Evolutionary conservation across 352 stramenopile genomes (phyloP), one percentile per base, ranked within the genome.

Genomic region (Phytopythium vexans): DNA sequence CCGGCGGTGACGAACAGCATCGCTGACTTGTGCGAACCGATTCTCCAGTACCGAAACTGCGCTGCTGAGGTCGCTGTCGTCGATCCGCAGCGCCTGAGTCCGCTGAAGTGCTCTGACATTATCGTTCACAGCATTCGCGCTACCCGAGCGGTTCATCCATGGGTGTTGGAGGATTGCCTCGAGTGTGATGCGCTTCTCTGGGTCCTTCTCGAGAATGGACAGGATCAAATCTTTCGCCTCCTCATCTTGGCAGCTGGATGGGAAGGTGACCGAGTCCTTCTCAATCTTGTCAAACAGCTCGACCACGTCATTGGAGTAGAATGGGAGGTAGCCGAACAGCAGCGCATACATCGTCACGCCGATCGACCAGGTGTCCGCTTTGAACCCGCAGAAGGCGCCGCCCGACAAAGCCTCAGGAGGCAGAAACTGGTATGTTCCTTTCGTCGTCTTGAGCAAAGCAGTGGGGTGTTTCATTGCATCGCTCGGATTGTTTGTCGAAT

Each of bases 281-380:
- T 94, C 77, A 47, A 97, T 97, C 45, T 96, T 93, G 21, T 96
- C 88, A 66, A 97, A 97, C 7, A 98, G 63, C 37, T 80, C 64
- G 6, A 80, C 67, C 8, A 94, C 86, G 58, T 97, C 92, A 16
- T 53, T 70, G 27, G 95, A 87, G 61, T 93, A 92, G 61, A 95
- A 98, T 0, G 92, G 92, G 41, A 98, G 61, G 32, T 72, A 82
- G 3, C 91, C 89, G 34, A 89, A 91, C 7, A 97, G 68, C 8
- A 97, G 62, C 5, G 88, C 89, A 53, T 96, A 98, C 42, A 97
- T 69, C 6, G 96, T 95, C 27, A 97, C 86, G 8, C 92, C 92
- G 37, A 96, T 89, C 21, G 82, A 83, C 90, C 92, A 98, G 37
- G 97, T 82, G 54, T 97, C 90, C 2, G 86, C 89, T 39, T 92